Evolutionary conservation across 495 filamentous ascomycete genomes (phyloP), one percentile per base, ranked within the genome.

Genomic region (Penicillium bialowiezense): DNA sequence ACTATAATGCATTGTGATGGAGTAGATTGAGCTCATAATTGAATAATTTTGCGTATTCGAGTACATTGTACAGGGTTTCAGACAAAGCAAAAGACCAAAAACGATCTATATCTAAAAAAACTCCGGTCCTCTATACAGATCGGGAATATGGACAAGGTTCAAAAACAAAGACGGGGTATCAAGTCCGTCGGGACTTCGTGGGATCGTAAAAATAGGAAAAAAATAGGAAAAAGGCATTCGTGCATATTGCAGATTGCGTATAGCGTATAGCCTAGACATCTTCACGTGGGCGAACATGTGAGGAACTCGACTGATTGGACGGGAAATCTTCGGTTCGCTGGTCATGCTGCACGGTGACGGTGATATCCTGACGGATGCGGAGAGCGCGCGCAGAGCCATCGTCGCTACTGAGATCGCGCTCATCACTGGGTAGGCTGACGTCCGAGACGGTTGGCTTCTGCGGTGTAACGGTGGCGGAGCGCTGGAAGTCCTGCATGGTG

Each of bases 361-460:
- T 77, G 31, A 77, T 67, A 32, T 75, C 71, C 33, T 73, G 71
- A 7, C 70, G 65, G 40, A 77, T 77, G 20, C 70, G 62, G 24
- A 75, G 40, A n/a, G 69, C 70, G 10, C 68, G 65, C 8, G 65
- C 67, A 5, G 70, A 73, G 2, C 68, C 67, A 60, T 74, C 68
- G 24, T 72, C 70, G 29, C 56, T 60, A 47, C 69, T 73, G 21
- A 61, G 49, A 26, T 67, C 58, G 7, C 63, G 62, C 28, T 64
- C 63, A 19, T 70, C 65, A 19, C 56, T 63, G 24, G 45, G 46
- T 7, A 65, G 37, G 24, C 66, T 74, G 40, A 65, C 34, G 33
- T 69, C 64, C 1, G 70, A 71, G 10, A 59, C 57, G 2, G 59
- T 54, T 0, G 55, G 26, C 44, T 72, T 74, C 12, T 67, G 58